These are phyloP conservation scores for Hemileia vastatrix DNA, from an alignment of 1,284 basidiomycete genomes.

Conservation along the genomic window DNA sequence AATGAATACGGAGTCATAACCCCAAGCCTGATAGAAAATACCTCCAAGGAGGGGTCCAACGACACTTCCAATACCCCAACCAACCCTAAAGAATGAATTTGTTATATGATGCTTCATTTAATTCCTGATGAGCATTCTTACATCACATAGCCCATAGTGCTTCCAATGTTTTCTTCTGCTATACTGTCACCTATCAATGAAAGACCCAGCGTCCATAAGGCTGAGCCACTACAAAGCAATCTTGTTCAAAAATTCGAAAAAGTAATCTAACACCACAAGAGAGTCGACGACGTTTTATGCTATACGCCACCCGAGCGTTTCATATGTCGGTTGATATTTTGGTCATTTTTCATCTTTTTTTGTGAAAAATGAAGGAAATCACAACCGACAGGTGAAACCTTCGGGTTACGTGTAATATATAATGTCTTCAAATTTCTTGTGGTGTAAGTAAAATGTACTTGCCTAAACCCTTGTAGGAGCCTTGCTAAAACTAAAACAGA, in stretches of 20 bases:
- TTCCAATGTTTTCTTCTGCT: conserved; percentile 1
- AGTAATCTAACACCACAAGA: too few relatives aligned
- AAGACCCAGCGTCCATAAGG: conserved; percentile 14
- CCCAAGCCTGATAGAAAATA: conserved; percentile 6
- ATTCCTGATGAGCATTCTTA: neutral
- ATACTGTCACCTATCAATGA: conserved; percentile 16
- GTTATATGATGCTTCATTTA: neutral
- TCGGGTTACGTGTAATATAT: too few relatives aligned
- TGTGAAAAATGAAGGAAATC: too few relatives aligned
- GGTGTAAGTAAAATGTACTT: too few relatives aligned
- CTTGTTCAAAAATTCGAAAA: neutral
- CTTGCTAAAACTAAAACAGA: conserved; percentile 9
- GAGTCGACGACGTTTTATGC: too few relatives aligned
- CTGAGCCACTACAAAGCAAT: neutral
- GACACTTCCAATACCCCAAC: conserved; percentile 14
- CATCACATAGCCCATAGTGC: conserved; percentile 20
- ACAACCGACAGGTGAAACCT: too few relatives aligned
- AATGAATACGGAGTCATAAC: conserved; percentile 13
- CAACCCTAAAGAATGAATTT: neutral
- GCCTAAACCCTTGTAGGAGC: conserved; percentile 15
- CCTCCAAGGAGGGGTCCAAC: conserved; percentile 13
- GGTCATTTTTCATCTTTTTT: too few relatives aligned
- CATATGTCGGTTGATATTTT: too few relatives aligned
- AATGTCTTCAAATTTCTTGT: too few relatives aligned
- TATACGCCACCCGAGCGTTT: too few relatives aligned